Conservation (phyloP, 345 rosid genomes). For the Camelina neglecta region DNA sequence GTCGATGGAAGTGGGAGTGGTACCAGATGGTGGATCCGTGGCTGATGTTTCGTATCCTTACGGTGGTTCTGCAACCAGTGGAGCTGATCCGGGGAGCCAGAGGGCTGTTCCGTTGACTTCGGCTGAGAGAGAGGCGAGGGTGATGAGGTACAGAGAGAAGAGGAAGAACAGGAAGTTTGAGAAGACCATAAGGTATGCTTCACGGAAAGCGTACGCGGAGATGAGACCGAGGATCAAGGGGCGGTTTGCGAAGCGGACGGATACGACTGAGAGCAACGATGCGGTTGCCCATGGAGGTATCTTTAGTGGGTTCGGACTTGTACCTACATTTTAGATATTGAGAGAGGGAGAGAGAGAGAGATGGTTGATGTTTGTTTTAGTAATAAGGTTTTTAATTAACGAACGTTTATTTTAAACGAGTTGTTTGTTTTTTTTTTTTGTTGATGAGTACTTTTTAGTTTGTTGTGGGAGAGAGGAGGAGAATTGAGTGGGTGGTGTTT, state of each 20-base stretch:
- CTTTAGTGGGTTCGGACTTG: constrained; percentile 69
- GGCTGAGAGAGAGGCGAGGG: constrained; percentile 90
- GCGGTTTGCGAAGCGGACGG: constrained; percentile 82
- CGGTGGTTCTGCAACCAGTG: constrained; percentile 43
- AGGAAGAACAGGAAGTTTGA: constrained; percentile 93
- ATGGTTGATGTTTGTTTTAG: constrained; percentile 20
- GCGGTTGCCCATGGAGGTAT: constrained; percentile 50
- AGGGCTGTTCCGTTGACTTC: constrained; percentile 67
- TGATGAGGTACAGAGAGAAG: constrained; percentile 97
- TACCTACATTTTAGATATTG: constrained; percentile 66
- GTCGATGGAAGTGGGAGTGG: constrained; percentile 86
- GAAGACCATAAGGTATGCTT: constrained; percentile 95
- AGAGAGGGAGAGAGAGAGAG: neutral
- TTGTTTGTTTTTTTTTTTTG: constrained; percentile 18
- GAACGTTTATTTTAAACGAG: constrained; percentile 8
- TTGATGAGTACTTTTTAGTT: constrained; percentile 18
- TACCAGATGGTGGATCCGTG: constrained; percentile 75
- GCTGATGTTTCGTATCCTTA: constrained; percentile 68
- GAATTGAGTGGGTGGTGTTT: constrained; percentile 42
- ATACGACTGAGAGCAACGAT: constrained; percentile 42
- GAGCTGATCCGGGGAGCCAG: constrained; percentile 53
- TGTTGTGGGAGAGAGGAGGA: constrained; percentile 19
- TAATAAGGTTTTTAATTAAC: constrained; percentile 26
- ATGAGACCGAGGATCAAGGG: constrained; percentile 93
- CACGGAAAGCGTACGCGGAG: constrained; percentile 93